Evolutionary conservation across 176 grass and related monocot species (phyloP), one percentile per base, ranked within the genome.

Genomic region (Coix lacrymajobi): DNA sequence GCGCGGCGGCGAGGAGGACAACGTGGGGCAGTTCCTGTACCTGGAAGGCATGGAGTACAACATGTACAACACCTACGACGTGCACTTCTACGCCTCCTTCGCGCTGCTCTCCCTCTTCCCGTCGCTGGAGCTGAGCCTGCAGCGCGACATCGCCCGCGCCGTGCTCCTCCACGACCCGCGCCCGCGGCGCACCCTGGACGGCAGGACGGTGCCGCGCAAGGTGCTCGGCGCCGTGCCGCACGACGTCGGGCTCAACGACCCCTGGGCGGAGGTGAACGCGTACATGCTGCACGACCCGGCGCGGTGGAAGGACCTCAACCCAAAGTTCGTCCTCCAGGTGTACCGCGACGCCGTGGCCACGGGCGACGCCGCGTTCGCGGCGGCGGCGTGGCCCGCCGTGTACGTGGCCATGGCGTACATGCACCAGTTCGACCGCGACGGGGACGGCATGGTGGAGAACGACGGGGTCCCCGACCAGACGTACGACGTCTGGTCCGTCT

Each of bases 1-100:
- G 3, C 61, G 16, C 72, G 68, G 15, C 60, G 82, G 72, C 33
- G 92, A 91, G n/a, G 90, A 95, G n/a, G 90, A 95, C 45, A 98
- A 95, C 68, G 82, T 98, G 19, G 96, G 96, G 24, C 96, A 98
- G 81, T 92, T 95, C 65, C 38, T 98, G 63, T 98, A 98, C 83
- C 87, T 95, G 81, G 96, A 98, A 77, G 90, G 92, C 20, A 90
- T 93, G 71, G 96, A 98, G 84, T 98, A 98, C 72, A 76, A 86
- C 80, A 82, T 93, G 92, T 93, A 87, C 87, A 98, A 98, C 89
- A 98, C 92, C 9, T 98, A 95, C 62, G 96, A 98, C 36, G 96
- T 98, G 14, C 96, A 98, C 88, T 98, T 98, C 90, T 98, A 98
- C 67, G 58, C 96, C 19, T 98, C 96, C 20, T 98, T 95, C 57